These are phyloP conservation scores for Colletotrichum sp. DNA, from an alignment of 2,329 filamentous ascomycete species.

Conservation along the genomic window DNA sequence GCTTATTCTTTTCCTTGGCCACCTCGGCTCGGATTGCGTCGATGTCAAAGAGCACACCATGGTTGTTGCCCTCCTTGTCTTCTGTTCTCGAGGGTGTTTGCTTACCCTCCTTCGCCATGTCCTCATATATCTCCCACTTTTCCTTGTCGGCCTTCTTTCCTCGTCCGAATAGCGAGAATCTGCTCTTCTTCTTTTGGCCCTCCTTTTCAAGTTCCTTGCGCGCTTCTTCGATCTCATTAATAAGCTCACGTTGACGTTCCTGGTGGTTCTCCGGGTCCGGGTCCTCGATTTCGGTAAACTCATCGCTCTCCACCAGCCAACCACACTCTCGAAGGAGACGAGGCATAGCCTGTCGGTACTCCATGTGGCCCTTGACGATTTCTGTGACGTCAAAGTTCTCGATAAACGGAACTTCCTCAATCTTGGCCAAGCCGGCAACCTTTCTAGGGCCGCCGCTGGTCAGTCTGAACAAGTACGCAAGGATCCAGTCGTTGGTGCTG, in stretches of 20 bases:
- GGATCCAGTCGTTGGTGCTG: slow-evolving; percentile 94
- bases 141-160: slow-evolving; percentile 84
- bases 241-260: slow-evolving; percentile 87
- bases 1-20: slow-evolving; percentile 63
- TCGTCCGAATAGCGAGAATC: slow-evolving; percentile 80
- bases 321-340: slow-evolving; percentile 84
- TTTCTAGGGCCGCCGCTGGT: slow-evolving; percentile 91
- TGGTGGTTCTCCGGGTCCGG: slow-evolving; percentile 94
- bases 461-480: slow-evolving; percentile 93
- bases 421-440: slow-evolving; percentile 80
- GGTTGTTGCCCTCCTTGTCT: slow-evolving; percentile 57
- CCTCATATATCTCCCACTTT: slow-evolving; percentile 94
- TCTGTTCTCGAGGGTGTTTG: slow-evolving; percentile 43
- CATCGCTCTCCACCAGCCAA: slow-evolving; percentile 90
- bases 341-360: slow-evolving; percentile 93
- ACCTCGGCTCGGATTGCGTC: slow-evolving; percentile 91
- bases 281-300: slow-evolving; percentile 96
- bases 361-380: slow-evolving; percentile 91
- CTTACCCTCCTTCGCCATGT: slow-evolving; percentile 52
- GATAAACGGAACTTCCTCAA: slow-evolving; percentile 78
- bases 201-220: slow-evolving; percentile 85
- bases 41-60: slow-evolving; percentile 86
- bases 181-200: slow-evolving; percentile 60
- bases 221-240: slow-evolving; percentile 96
- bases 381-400: slow-evolving; percentile 92